phyloP scores from a whole-genome alignment of 805 yeast genomes.

The Yarrowia sp. region DNA sequence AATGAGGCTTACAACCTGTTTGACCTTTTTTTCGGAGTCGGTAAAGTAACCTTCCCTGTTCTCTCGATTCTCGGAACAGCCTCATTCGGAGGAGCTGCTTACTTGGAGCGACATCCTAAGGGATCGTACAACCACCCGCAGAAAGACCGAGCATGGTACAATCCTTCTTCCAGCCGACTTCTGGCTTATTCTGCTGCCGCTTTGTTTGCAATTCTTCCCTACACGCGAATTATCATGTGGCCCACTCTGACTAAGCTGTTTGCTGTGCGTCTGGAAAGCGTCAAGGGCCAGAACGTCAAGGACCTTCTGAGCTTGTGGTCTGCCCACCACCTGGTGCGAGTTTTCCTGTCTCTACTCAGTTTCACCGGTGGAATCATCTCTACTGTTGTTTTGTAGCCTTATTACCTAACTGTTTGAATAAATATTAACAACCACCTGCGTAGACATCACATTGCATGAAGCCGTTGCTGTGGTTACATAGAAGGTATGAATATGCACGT shows the following conservation, averaged over 20 bases:
- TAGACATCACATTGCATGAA: not conserved
- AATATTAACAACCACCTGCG: too few species aligned
- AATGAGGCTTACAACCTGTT: constrained; percentile 14
- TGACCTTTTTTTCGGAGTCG: not conserved
- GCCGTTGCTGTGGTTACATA: not conserved
- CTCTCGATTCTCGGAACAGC: constrained; percentile 3
- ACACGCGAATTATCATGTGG: constrained; percentile 8
- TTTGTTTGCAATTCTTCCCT: constrained; percentile 7
- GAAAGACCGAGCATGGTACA: constrained; percentile 7
- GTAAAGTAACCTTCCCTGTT: not conserved
- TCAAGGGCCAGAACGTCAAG: constrained; percentile 16
- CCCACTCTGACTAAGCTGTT: constrained; percentile 6
- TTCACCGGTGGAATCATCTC: constrained; percentile 3
- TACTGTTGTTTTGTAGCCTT: not conserved
- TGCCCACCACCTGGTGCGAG: constrained; percentile 2
- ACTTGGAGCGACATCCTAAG: constrained; percentile 17
- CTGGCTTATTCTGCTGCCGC: not conserved
- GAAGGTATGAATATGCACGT: not conserved
- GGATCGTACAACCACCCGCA: not conserved
- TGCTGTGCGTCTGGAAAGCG: not conserved
- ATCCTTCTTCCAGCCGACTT: constrained; percentile 10
- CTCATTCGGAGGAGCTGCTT: constrained; percentile 18
- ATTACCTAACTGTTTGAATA: not conserved
- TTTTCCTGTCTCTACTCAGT: not conserved
- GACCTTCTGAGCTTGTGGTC: constrained; percentile 9